These are phyloP conservation scores for Stachybotrys chartarum DNA, from an alignment of 2,329 filamentous ascomycete genomes.

Conservation along the genomic window DNA sequence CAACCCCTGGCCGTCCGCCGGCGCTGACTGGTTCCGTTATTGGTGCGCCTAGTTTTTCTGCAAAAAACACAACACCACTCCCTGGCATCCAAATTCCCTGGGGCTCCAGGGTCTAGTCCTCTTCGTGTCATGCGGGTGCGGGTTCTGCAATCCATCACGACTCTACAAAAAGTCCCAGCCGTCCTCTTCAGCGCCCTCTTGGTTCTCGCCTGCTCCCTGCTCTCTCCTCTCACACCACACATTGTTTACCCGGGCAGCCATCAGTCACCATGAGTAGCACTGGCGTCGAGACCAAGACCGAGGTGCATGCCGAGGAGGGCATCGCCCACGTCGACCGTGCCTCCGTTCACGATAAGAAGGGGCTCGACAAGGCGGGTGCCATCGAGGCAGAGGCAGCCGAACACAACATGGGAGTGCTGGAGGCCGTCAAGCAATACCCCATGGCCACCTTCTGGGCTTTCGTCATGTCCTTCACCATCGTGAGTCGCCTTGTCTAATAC, in stretches of 20 bases:
- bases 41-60: neutral
- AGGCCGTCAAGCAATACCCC: constrained; percentile 30
- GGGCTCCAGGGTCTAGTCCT: neutral
- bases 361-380: constrained; percentile 12
- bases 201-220: neutral
- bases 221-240: neutral
- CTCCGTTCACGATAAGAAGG: constrained; percentile 11
- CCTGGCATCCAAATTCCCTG: neutral
- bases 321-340: constrained; percentile 10
- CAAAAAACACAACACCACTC: neutral
- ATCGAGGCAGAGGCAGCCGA: constrained; percentile 32
- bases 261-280: constrained; percentile 1
- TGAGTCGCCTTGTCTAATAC: constrained; percentile 15
- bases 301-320: constrained; percentile 1
- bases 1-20: too few species aligned
- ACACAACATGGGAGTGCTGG: constrained; percentile 30
- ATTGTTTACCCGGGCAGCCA: neutral
- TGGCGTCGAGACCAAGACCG: constrained; percentile 1
- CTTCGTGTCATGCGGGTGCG: neutral
- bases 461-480: constrained; percentile 42
- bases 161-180: neutral
- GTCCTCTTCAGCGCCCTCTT: neutral
- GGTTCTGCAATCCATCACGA: too few species aligned
- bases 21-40: neutral
- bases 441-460: constrained; percentile 40